Base-by-base conservation (phyloP, 176 grass and related monocot species). In the Carex scoparia region DNA sequence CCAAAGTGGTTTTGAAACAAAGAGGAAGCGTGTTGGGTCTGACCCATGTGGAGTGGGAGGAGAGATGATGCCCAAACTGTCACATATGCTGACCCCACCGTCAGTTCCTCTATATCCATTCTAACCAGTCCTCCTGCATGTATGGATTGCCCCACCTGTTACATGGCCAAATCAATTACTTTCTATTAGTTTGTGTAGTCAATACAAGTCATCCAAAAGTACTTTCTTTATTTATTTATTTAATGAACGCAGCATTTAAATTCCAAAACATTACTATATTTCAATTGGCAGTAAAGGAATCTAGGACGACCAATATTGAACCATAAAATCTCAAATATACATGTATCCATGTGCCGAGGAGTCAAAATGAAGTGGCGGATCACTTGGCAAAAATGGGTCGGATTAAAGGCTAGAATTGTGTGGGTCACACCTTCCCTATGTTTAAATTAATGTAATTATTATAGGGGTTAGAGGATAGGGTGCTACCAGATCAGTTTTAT, bases 1-100 rank as follows among this genome's bases (percentile, higher is more conserved):
- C 96, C 93, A 60, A 95, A 94, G 85, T 95, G 91, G 16, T 86
- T 86, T 72, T 92, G 87, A 9, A 90, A 87, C 84, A 98, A 84
- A 1, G 56, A n/a, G 0, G 61, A 67, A 56, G 91, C 84, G 49
- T 94, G 91, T 86, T 95, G 91, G 3, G 91, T 92, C 81, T 92
- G 94, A 40, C 93, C 93, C 93, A 95, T 98, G 87, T 98, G 96
- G 87, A 98, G 90, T 30, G 93, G 96, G 23, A 95, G 80, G 66
- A 90, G 93, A 79, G 91, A 53, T 65, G 96, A 95, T 51, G 91
- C 93, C 96, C 93, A 98, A 81, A 98, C 88, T 0, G 93, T 98
- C 54, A 95, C 76, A 30, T 98, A 98, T 4, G 87, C 71, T 7
- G 95, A 90, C 33, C 90, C 88, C 58, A 92, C 85, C 12, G 84